Base-by-base conservation (phyloP, 495 filamentous ascomycete species). In the Penicillium herquei region DNA sequence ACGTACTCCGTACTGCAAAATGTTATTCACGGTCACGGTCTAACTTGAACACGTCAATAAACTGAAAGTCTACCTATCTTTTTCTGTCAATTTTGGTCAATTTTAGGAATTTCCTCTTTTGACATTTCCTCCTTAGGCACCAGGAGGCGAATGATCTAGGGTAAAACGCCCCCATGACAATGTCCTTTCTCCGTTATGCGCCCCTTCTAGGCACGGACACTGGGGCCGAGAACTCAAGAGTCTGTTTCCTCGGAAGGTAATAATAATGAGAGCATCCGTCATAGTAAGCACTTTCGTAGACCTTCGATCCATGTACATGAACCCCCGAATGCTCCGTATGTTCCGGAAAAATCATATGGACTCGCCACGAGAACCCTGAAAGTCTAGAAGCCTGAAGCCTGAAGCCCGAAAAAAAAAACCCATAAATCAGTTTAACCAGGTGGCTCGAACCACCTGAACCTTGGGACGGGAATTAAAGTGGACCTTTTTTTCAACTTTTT, bases 151-250 rank as follows among this genome's bases (percentile, higher is more conserved):
- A 46, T 46, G 43, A 14, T 26, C n/a, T 46, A 46, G 26, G 34
- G 4, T 26, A 26, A 37, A 37, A 37, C 12, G 9, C 21, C 43
- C 43, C 43, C 43, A 14, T 46, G 43, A 46, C 43, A 46, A 46
- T 45, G 21, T 26, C 11, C 12, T 13, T 30, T 43, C 17, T 43
- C 43, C 26, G 43, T 46, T 16, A 14, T 32, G 43, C 43, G 43
- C 43, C 43, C 43, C 43, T 32, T 46, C 43, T 26, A 46, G 43
- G 43, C 43, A 46, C 43, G 43, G 43, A 46, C 43, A 46, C 14
- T 46, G 11, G 43, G 43, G 21, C 43, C 21, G 43, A n/a, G n/a
- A n/a, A n/a, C n/a, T n/a, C n/a, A n/a, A n/a, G 4, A 26, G 43
- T 26, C 43, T 31, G n/a, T 26, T 16, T 16, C 30, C 5, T 31